Evolutionary conservation across 2,329 filamentous ascomycete species (phyloP).

Genomic region (Alternaria panax): DNA sequence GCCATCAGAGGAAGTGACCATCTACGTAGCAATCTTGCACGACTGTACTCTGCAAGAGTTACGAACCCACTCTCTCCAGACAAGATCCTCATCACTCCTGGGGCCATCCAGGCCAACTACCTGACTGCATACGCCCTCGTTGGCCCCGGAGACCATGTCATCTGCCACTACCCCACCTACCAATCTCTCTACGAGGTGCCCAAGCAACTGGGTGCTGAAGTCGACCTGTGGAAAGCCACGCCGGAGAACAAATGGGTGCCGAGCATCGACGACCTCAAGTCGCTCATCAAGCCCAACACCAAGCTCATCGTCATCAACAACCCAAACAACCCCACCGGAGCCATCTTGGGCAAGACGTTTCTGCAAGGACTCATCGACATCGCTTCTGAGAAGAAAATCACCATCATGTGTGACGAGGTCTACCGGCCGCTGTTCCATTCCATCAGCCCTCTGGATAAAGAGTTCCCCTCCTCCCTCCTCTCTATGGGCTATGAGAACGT

Average conservation of each 20-base stretch:
- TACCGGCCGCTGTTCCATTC: slow-evolving; percentile 84
- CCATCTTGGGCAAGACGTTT: slow-evolving; percentile 68
- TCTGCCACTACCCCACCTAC: slow-evolving; percentile 84
- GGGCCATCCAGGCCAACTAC: slow-evolving; percentile 86
- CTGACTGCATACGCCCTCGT: slow-evolving; percentile 77
- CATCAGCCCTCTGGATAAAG: slow-evolving; percentile 60
- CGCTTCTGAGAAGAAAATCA: slow-evolving; percentile 68
- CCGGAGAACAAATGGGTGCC: slow-evolving; percentile 71
- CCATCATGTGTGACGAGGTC: slow-evolving; percentile 79
- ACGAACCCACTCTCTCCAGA: slow-evolving; percentile 60
- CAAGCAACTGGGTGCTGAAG: slow-evolving; percentile 75
- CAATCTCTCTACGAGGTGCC: slow-evolving; percentile 84
- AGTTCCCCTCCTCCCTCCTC: slow-evolving; percentile 72
- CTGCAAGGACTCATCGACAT: slow-evolving; percentile 69
- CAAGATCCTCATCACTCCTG: slow-evolving; percentile 77
- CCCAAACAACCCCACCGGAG: slow-evolving; percentile 83
- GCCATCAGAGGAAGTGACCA: slow-evolving; percentile 71
- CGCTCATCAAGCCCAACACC: slow-evolving; percentile 71
- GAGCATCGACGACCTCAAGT: slow-evolving; percentile 70
- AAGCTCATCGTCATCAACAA: slow-evolving; percentile 77
- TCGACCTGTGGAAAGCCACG: slow-evolving; percentile 76
- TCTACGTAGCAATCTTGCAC: slow-evolving; percentile 70
- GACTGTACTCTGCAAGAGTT: slow-evolving; percentile 67
- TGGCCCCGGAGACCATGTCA: slow-evolving; percentile 78
- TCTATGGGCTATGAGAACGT: slow-evolving; percentile 75